These are phyloP conservation scores for Endothia cerciana DNA, from an alignment of 2,329 filamentous ascomycete genomes.

Conservation along the genomic window DNA sequence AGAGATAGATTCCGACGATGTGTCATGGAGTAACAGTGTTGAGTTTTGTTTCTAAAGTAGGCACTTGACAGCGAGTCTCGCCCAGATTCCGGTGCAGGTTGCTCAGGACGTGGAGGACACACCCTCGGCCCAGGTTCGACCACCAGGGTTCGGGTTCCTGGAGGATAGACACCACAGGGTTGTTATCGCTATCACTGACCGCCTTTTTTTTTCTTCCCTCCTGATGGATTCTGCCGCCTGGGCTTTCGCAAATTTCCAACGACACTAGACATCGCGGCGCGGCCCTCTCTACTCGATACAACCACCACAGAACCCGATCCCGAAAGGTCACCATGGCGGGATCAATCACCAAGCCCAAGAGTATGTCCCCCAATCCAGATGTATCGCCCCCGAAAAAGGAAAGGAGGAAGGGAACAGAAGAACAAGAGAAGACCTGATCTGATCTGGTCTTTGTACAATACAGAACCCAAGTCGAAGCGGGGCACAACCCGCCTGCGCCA, in stretches of 20 bases:
- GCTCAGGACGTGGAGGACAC: background rate
- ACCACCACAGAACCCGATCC: background rate
- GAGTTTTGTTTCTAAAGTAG: background rate
- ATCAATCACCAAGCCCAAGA: slow-evolving; percentile 59
- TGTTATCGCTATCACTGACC: slow-evolving; percentile 25
- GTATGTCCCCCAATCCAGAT: slow-evolving; percentile 37
- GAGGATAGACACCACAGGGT: background rate
- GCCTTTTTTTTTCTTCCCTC: slow-evolving; percentile 20
- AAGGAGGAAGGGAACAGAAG: background rate
- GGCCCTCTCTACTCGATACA: background rate
- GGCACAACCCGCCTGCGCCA: slow-evolving; percentile 85
- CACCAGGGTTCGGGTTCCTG: slow-evolving; percentile 11
- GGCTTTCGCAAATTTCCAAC: slow-evolving; percentile 23
- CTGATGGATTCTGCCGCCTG: slow-evolving; percentile 23
- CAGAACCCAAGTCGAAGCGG: slow-evolving; percentile 95
- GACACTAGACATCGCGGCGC: background rate
- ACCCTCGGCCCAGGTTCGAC: background rate
- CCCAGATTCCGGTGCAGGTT: too few relatives aligned
- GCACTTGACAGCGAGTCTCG: background rate
- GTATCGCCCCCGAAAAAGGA: too few relatives aligned
- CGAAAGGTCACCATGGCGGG: slow-evolving; percentile 49
- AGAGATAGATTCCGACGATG: too few relatives aligned
- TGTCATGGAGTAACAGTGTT: background rate
- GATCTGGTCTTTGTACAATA: background rate
- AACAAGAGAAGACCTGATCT: background rate